These are phyloP conservation scores for Vanilla planifolia DNA, from an alignment of 106 monocot genomes.

Conservation along the genomic window DNA sequence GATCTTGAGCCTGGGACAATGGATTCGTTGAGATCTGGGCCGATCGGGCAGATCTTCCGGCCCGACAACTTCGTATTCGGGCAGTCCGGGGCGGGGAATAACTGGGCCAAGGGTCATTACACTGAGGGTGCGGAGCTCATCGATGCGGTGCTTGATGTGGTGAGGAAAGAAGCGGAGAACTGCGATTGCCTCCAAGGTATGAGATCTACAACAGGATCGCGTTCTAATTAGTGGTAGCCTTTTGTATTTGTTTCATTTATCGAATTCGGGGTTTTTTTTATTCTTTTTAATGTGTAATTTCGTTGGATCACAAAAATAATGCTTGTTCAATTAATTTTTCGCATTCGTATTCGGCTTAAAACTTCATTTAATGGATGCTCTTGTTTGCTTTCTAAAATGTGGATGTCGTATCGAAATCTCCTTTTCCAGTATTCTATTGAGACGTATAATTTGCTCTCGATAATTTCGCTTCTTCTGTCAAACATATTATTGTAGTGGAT, in stretches of 20 bases:
- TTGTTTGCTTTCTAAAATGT: no score
- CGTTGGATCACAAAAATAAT: no score
- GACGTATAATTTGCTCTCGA: no score
- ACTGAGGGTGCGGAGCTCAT: constrained; percentile 19
- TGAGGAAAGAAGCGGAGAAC: constrained; percentile 23
- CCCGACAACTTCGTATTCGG: constrained; percentile 8
- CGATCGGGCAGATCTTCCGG: constrained; percentile 6
- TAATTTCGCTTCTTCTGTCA: no score
- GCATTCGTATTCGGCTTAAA: no score
- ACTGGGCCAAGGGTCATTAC: constrained; percentile 25
- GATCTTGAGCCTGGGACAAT: constrained; percentile 9
- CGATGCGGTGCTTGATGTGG: constrained; percentile 13
- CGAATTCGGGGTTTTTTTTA: background rate
- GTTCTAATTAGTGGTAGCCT: background rate
- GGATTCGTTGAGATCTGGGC: constrained; percentile 8
- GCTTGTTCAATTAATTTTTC: no score
- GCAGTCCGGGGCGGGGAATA: constrained; percentile 9
- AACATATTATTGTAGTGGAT: no score
- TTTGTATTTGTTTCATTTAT: background rate
- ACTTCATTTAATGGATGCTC: no score
- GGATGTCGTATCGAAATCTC: no score
- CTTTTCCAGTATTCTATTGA: no score
- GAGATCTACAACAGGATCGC: background rate
- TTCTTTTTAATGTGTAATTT: no score
- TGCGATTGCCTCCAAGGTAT: constrained; percentile 23